phyloP scores from a whole-genome alignment of 805 yeast genomes.

The Clavispora asparagi region DNA sequence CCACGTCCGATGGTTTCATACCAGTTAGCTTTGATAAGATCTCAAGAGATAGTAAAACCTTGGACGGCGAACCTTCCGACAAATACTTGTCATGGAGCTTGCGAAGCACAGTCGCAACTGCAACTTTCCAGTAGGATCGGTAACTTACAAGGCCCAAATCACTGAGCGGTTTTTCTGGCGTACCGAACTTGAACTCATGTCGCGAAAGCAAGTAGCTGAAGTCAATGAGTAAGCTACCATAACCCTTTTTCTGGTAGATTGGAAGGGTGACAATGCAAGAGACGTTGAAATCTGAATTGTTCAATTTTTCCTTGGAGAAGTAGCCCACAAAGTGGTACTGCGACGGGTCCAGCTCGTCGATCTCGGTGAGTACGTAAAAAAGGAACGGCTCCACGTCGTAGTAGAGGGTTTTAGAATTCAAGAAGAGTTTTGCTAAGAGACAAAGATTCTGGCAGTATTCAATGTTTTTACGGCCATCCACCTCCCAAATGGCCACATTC shows the following conservation, averaged over 20 bases:
- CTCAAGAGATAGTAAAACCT: conserved; percentile 44
- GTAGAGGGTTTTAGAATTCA: conserved; percentile 86
- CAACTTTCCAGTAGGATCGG: conserved; percentile 77
- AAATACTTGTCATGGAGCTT: conserved; percentile 18
- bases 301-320: conserved; percentile 82
- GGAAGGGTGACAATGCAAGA: conserved; percentile 91
- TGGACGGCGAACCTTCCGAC: neutral
- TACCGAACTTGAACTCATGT: conserved; percentile 74
- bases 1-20: conserved; percentile 80
- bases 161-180: conserved; percentile 93
- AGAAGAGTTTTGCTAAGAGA: conserved; percentile 78
- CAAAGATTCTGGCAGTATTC: conserved; percentile 87
- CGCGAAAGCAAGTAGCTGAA: conserved; percentile 79
- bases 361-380: conserved; percentile 79
- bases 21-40: conserved; percentile 70
- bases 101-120: conserved; percentile 48
- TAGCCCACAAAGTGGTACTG: conserved; percentile 84
- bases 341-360: conserved; percentile 38
- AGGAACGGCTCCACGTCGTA: conserved; percentile 95
- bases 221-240: conserved; percentile 83
- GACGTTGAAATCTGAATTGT: conserved; percentile 72
- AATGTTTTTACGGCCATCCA: conserved; percentile 78
- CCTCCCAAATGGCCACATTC: conserved; percentile 39
- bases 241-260: conserved; percentile 79
- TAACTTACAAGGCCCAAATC: conserved; percentile 83